Base-by-base conservation (phyloP, 345 rosid species). In the Abelmoschus esculentus region DNA sequence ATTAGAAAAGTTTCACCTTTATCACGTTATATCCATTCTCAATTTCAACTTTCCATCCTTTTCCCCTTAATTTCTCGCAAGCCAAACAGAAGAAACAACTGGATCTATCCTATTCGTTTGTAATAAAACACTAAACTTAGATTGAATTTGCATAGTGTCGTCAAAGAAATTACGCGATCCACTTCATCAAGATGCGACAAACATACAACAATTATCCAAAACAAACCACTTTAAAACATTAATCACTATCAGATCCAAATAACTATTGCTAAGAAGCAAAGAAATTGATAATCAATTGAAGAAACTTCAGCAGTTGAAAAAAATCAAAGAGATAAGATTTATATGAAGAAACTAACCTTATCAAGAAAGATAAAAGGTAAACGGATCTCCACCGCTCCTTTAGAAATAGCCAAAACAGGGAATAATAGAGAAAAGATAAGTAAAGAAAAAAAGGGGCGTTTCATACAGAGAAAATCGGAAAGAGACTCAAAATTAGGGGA, bases 321-420 rank as follows among this genome's bases (percentile, higher is more conserved):
- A 13, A 54, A 6, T 8, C 32, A 13, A 70, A n/a, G 28, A 71
- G n/a, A n/a, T n/a, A n/a, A 9, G 55, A 67, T 6, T 22, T 19
- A 73, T 49, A 66, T 13, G 73, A 78, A 64, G 70, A 76, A 64
- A 65, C 75, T 61, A 70, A 84, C 87, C 85, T 81, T 52, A 52
- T 28, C 65, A 38, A 64, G 65, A 62, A 70, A 66, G 70, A 55
- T 55, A 42, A 57, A 46, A 71, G 49, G 68, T 61, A 66, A 42
- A 66, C 1, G 19, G 26, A 18, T 61, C 52, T 61, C 62, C 36
- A 73, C 40, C 59, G 49, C 72, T 59, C 75, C 40, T 31, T 6
- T 7, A 22, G n/a, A 54, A 14, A 58, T 61, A 56, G 15, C 32
- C 57, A 28, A 53, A 61, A 61, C 47, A 53, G n/a, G 49, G 74